These are phyloP conservation scores for Cicer arietinum DNA, from an alignment of 306 rosid genomes.

Conservation along the genomic window DNA sequence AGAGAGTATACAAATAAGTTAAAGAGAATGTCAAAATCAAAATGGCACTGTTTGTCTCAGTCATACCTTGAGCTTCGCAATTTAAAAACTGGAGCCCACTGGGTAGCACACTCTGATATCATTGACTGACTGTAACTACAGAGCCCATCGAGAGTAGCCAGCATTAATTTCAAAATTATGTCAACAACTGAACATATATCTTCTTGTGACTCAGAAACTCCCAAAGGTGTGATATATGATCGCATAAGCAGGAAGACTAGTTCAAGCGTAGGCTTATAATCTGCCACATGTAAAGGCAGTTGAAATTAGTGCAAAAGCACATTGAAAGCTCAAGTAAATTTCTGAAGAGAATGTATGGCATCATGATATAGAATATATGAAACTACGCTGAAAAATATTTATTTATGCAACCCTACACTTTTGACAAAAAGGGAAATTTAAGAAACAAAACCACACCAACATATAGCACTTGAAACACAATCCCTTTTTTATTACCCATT, in stretches of 20 bases:
- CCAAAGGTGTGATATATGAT: slow-evolving; percentile 54
- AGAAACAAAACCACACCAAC: slow-evolving; percentile 17
- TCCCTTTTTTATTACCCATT: slow-evolving; percentile 20
- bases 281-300: slow-evolving; percentile 55
- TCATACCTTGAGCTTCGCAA: slow-evolving; percentile 63
- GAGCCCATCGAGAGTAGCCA: slow-evolving; percentile 72
- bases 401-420: background rate
- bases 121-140: slow-evolving; percentile 47
- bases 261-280: slow-evolving; percentile 66
- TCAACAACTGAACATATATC: slow-evolving; percentile 54
- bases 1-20: slow-evolving; percentile 28
- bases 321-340: slow-evolving; percentile 22
- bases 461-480: slow-evolving; percentile 5
- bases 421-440: background rate
- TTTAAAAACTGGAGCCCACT: slow-evolving; percentile 79
- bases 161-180: slow-evolving; percentile 67
- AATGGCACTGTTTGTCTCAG: slow-evolving; percentile 22
- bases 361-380: slow-evolving; percentile 1
- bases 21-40: slow-evolving; percentile 28
- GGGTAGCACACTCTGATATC: slow-evolving; percentile 68
- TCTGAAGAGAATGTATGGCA: slow-evolving; percentile 1
- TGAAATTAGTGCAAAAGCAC: slow-evolving; percentile 32
- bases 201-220: slow-evolving; percentile 49
- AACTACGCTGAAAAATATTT: background rate
- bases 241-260: slow-evolving; percentile 55